Conservation (phyloP, 257 asterid species). For the Plantago major region DNA sequence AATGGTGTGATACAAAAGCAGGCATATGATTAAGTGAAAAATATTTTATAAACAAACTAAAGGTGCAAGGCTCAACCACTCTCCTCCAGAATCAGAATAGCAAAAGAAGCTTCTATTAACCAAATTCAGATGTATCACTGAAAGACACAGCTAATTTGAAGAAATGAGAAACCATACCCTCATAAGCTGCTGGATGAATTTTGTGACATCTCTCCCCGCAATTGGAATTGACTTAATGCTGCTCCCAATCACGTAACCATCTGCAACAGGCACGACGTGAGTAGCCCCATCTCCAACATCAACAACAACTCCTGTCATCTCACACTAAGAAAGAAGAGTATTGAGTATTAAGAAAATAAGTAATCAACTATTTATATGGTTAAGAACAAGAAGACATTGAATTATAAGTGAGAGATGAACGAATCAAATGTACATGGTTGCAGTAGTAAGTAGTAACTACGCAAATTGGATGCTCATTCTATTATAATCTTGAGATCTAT, state of each 20-base stretch:
- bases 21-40: too few species aligned
- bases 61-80: background rate
- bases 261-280: slow-evolving; percentile 96
- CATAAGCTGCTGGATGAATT: slow-evolving; percentile 86
- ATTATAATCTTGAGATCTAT: background rate
- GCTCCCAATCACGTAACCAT: slow-evolving; percentile 95
- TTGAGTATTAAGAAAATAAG: slow-evolving; percentile 25
- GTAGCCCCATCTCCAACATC: slow-evolving; percentile 98
- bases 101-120: too few species aligned
- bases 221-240: slow-evolving; percentile 93
- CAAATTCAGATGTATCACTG: background rate
- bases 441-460: background rate
- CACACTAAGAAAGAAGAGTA: slow-evolving; percentile 56
- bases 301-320: slow-evolving; percentile 98
- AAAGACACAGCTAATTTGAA: slow-evolving; percentile 1
- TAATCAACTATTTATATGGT: slow-evolving; percentile 19
- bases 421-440: background rate
- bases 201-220: slow-evolving; percentile 83
- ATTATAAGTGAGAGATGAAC: too few species aligned
- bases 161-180: slow-evolving; percentile 42
- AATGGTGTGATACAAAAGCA: too few species aligned
- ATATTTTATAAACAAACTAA: background rate
- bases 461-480: slow-evolving; percentile 5
- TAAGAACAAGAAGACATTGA: background rate
- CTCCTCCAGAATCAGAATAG: background rate